phyloP scores from a whole-genome alignment of 139 green algal species.

The Asterochloris sp. region DNA sequence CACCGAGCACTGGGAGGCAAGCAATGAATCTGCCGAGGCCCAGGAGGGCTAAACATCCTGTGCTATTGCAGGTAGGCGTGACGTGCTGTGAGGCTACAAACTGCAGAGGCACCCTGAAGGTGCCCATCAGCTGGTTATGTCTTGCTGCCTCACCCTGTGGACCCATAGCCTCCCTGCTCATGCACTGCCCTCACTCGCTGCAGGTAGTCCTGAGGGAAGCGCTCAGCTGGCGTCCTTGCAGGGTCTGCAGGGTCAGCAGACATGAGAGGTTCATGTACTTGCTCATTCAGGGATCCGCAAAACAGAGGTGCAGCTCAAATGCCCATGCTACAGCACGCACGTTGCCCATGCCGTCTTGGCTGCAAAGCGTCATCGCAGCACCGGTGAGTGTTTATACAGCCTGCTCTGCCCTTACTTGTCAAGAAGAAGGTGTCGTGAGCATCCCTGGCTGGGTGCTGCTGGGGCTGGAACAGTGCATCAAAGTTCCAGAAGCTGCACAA shows the following conservation, averaged over 20 bases:
- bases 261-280: not conserved
- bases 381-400: not conserved
- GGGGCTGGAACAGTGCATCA: slow-evolving; percentile 98
- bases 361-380: not conserved
- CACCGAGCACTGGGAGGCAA: no score
- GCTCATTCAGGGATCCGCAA: not conserved
- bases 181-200: slow-evolving; percentile 78
- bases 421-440: slow-evolving; percentile 99
- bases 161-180: slow-evolving; percentile 84
- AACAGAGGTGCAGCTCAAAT: not conserved
- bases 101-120: no score
- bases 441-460: slow-evolving; percentile 96
- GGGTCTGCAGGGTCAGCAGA: slow-evolving; percentile 42
- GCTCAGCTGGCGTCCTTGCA: slow-evolving; percentile 47
- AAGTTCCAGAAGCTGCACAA: slow-evolving; percentile 96
- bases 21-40: no score
- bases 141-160: slow-evolving; percentile 39
- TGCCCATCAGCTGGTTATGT: no score
- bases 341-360: no score
- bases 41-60: no score
- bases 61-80: no score
- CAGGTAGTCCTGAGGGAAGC: slow-evolving; percentile 83
- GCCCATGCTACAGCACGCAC: no score
- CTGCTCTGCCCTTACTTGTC: slow-evolving; percentile 41
- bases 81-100: no score